Evolutionary conservation across 148 eudicot genomes (phyloP), one percentile per base, ranked within the genome.

Genomic region (Fagopyrum homotropicum): DNA sequence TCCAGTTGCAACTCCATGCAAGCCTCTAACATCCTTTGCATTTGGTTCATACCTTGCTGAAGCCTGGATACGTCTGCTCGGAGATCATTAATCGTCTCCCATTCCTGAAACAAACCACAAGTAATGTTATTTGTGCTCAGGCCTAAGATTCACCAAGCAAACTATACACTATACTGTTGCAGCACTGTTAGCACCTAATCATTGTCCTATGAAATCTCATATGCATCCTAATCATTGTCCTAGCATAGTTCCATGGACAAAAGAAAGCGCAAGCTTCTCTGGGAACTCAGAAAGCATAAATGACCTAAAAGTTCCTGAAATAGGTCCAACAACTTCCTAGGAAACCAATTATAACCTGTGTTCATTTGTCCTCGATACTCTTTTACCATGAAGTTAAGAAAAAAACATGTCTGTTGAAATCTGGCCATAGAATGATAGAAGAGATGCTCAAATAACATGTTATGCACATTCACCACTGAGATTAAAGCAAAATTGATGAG

Each of bases 1-100:
- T 95, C 97, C 78, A 92, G 83, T 78, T 95, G 98, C 98, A 95
- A 92, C 82, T 95, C 98, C 96, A 95, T 92, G 87, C 97, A 95
- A 69, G 97, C 89, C 80, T 95, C 98, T 73, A 95, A 72, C 96
- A 90, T 92, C 82, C 91, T 86, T 78, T 95, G 98, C 98, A 95
- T 95, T 88, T 95, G 96, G 78, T 79, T 87, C 98, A 95, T 92
- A 19, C 98, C 97, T 80, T 92, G 98, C 78, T 95, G 97, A 56
- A 95, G 96, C 85, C 91, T 89, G 17, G 91, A 83, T 77, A 95
- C 85, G 78, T 95, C 98, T 30, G 92, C 81, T 82, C 93, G 82
- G 60, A 95, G 87, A 84, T 95, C 93, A 82, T 92, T 90, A 50
- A 92, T 87, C 92, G 88, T 89, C 86, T 95, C 98, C 97, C 97